These are phyloP conservation scores for Aspergillus neoniger DNA, from an alignment of 2,329 filamentous ascomycete genomes.

Conservation along the genomic window DNA sequence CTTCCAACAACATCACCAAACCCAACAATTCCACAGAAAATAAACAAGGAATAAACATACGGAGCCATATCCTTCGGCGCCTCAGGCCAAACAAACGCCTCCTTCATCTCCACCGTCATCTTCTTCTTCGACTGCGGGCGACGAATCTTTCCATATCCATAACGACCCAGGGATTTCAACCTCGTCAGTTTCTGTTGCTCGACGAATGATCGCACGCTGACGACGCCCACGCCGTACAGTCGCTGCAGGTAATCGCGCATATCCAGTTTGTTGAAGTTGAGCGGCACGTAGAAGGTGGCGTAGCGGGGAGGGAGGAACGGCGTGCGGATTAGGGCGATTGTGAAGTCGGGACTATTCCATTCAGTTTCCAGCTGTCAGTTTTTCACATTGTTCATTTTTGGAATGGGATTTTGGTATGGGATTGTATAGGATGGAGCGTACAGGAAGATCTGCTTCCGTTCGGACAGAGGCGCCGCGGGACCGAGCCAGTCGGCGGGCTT, in stretches of 20 bases:
- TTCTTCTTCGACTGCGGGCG: conserved; percentile 77
- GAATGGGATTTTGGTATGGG: too few relatives aligned
- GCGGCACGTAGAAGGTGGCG: conserved; percentile 86
- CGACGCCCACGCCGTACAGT: conserved; percentile 74
- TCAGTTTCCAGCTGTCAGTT: too few relatives aligned
- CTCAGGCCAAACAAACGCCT: conserved; percentile 87
- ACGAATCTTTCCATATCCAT: conserved; percentile 60
- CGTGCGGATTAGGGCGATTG: conserved; percentile 74
- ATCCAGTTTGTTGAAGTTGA: conserved; percentile 94
- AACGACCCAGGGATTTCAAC: conserved; percentile 35
- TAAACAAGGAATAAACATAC: conserved; percentile 44
- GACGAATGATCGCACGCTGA: conserved; percentile 76
- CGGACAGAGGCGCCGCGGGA: conserved; percentile 28
- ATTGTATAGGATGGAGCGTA: conserved; percentile 24
- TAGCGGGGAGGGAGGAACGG: conserved; percentile 73
- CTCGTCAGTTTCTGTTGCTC: conserved; percentile 65
- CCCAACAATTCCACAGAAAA: too few relatives aligned
- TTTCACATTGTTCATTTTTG: too few relatives aligned
- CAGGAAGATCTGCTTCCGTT: conserved; percentile 58
- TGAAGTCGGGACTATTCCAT: conserved; percentile 70
- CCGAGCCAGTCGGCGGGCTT: conserved; percentile 27
- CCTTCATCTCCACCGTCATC: conserved; percentile 89
- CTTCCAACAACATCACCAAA: not conserved
- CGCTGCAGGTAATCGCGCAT: conserved; percentile 92
- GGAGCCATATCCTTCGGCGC: conserved; percentile 61